phyloP scores from a whole-genome alignment of 164 flowering plant genomes.

The Dillenia suffruticosa region DNA sequence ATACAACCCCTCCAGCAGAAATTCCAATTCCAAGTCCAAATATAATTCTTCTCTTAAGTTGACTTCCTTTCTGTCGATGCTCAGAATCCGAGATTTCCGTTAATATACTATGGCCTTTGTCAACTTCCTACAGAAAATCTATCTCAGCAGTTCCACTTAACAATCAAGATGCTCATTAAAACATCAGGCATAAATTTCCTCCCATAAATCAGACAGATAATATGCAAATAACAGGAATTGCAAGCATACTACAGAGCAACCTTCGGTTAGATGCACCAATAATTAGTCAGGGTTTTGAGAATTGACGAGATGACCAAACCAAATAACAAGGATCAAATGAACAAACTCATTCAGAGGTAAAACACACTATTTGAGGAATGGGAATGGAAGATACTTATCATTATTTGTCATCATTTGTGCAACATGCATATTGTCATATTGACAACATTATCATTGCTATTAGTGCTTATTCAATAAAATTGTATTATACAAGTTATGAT shows the following conservation, averaged over 20 bases:
- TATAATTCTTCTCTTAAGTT: slow-evolving; percentile 69
- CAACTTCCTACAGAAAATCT: slow-evolving; percentile 44
- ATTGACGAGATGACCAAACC: background rate
- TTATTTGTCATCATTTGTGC: too few species aligned
- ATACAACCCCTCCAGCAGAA: slow-evolving; percentile 38
- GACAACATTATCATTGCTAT: too few species aligned
- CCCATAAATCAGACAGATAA: background rate
- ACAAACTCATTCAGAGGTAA: background rate
- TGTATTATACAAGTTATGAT: too few species aligned
- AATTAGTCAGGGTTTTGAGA: background rate
- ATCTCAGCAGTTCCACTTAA: slow-evolving; percentile 20
- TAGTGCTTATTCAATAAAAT: too few species aligned
- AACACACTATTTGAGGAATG: too few species aligned
- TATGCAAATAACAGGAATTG: background rate
- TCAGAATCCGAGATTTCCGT: slow-evolving; percentile 26
- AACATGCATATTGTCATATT: too few species aligned
- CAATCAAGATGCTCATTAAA: background rate
- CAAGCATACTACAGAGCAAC: background rate
- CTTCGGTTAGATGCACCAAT: background rate
- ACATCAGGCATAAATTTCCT: background rate
- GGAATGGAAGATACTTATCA: too few species aligned
- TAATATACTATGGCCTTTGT: slow-evolving; percentile 14
- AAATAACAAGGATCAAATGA: background rate
- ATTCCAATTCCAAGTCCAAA: slow-evolving; percentile 88
- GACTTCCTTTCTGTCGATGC: slow-evolving; percentile 45